Base-by-base conservation (phyloP, 78 protist genomes). In the Andalucia godoyi region DNA sequence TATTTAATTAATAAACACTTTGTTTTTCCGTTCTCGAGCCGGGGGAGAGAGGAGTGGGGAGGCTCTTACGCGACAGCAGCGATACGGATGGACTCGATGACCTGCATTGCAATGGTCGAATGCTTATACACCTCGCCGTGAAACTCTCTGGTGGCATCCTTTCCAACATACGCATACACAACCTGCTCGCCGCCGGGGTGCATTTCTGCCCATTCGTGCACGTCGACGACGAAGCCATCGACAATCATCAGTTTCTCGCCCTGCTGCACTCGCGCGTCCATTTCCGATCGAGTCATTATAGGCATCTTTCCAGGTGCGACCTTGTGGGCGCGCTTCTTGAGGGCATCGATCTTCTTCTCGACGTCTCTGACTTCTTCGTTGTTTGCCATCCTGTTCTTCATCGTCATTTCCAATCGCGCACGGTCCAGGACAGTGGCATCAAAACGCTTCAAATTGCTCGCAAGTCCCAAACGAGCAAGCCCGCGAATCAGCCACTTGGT, bases 401-500 rank as follows among this genome's bases (percentile, higher is more conserved):
- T 23, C 55, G 9, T 12, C 27, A 50, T 8, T 6, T 4, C 25
- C 27, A 8, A 23, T 23, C 32, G 17, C 37, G 21, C 25, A 29
- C 55, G 55, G 4, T 12, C 41, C 33, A 84, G 66, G 23, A 72
- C 76, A 42, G 63, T 69, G 36, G 36, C 57, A 42, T 81, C 69
- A 72, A 74, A 52, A 13, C 57, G 18, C 49, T 39, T 38, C 18
- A 86, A 49, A 42, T 79, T 46, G 37, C 67, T 73, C 9, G 88
- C 53, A 1, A 75, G 51, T 25, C 87, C 87, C 37, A 84, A 52
- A 54, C 36, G 36, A 8, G 55, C 51, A 13, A 65, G 60, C 68
- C 38, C 12, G 27, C 7, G 13, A 54, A 86, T 86, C 37, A 74
- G 49, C 91, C 91, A 86, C 50, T 86, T 86, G 52, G 86, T 76